Evolutionary conservation across 805 yeast species (phyloP).

Genomic region (Priceomyces carsonii): DNA sequence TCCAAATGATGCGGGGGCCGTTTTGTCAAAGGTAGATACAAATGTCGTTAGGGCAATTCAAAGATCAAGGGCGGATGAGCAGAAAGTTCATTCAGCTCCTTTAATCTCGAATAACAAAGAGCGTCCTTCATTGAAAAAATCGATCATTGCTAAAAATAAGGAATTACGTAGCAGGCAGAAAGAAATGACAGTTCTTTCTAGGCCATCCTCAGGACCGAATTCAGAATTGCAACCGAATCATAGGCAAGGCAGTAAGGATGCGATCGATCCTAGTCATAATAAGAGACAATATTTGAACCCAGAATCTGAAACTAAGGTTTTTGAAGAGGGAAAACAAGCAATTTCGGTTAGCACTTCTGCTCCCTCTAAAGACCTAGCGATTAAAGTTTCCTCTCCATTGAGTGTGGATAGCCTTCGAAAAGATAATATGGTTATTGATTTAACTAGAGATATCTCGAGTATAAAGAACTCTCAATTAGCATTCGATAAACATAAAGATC

Average conservation of each 20-base stretch:
- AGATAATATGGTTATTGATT: neutral
- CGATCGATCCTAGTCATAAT: neutral
- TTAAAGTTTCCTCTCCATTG: neutral
- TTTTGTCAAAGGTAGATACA: slow-evolving; percentile 42
- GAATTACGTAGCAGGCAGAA: slow-evolving; percentile 29
- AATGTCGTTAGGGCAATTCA: slow-evolving; percentile 61
- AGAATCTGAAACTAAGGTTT: neutral
- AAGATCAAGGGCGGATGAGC: slow-evolving; percentile 49
- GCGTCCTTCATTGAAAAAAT: slow-evolving; percentile 50
- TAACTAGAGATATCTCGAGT: neutral
- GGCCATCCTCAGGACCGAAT: slow-evolving; percentile 20
- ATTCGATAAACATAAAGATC: slow-evolving; percentile 29
- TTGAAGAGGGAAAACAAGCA: too few relatives aligned
- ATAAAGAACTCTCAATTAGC: slow-evolving; percentile 1
- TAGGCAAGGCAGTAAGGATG: too few relatives aligned
- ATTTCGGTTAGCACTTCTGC: too few relatives aligned
- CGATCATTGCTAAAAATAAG: slow-evolving; percentile 45
- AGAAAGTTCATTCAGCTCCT: neutral
- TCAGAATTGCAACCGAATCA: slow-evolving; percentile 4
- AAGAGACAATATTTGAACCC: too few relatives aligned
- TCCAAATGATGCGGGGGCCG: slow-evolving; percentile 49
- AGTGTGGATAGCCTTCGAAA: too few relatives aligned
- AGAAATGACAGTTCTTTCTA: slow-evolving; percentile 16
- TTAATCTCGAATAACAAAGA: slow-evolving; percentile 16
- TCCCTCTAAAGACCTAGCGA: too few relatives aligned